phyloP scores from a whole-genome alignment of 106 monocot species.

The Agapanthus africanus region DNA sequence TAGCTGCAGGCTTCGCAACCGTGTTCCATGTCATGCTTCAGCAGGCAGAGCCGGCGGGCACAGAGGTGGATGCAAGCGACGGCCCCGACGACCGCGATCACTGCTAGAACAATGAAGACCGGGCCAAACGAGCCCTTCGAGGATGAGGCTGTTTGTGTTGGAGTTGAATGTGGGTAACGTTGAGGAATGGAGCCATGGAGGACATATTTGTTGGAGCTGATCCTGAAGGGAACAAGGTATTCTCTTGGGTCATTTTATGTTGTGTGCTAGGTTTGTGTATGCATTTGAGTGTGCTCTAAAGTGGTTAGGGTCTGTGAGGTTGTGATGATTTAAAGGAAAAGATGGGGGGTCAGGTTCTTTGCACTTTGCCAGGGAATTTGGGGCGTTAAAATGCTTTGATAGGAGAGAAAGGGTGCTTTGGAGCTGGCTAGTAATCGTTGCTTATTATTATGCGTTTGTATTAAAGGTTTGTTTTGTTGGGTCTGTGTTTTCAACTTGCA shows the following conservation, averaged over 20 bases:
- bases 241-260: background rate
- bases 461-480: too few species aligned
- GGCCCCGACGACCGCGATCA: conserved; percentile 6
- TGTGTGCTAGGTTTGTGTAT: background rate
- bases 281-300: background rate
- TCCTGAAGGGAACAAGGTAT: background rate
- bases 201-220: background rate
- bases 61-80: conserved; percentile 11
- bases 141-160: background rate
- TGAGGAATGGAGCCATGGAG: background rate
- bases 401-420: background rate
- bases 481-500: too few species aligned
- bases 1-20: background rate
- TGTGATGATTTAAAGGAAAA: background rate
- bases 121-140: conserved; percentile 13
- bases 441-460: too few species aligned
- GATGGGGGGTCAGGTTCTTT: background rate
- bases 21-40: too few species aligned
- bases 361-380: background rate
- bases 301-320: background rate
- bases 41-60: conserved; percentile 10
- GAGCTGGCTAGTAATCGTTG: background rate
- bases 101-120: conserved; percentile 16
- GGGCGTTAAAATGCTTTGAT: background rate
- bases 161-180: too few species aligned